These are phyloP conservation scores for Asparagopsis taxiformis DNA, from an alignment of 31 red algal species.

Conservation along the genomic window DNA sequence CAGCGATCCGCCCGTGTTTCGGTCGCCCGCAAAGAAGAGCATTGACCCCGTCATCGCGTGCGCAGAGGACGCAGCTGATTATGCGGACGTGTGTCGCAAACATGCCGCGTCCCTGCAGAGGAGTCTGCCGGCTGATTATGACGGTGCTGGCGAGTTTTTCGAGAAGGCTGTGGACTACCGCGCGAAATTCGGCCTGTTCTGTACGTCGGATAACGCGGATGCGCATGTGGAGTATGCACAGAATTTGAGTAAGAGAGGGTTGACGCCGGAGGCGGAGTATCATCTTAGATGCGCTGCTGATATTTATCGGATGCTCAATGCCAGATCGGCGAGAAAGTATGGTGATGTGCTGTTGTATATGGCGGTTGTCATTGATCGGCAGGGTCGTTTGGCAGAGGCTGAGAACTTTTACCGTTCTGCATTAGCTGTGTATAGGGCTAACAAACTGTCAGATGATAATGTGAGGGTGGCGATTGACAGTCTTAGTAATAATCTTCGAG, in stretches of 20 bases:
- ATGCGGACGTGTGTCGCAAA: constrained; percentile 58
- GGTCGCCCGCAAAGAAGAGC: constrained; percentile 20
- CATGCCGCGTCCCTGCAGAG: constrained; percentile 53
- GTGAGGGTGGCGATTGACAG: constrained; percentile 71
- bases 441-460: constrained; percentile 73
- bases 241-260: constrained; percentile 69
- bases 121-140: constrained; percentile 34
- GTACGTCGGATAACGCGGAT: constrained; percentile 62
- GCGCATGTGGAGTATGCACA: constrained; percentile 77
- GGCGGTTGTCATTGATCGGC: constrained; percentile 78
- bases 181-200: constrained; percentile 52
- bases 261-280: constrained; percentile 71
- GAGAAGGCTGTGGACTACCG: constrained; percentile 62
- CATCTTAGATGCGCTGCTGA: constrained; percentile 66
- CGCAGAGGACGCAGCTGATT: constrained; percentile 45
- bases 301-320: constrained; percentile 65
- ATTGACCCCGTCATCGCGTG: constrained; percentile 17
- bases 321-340: constrained; percentile 61
- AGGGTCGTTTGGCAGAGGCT: constrained; percentile 64
- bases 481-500: constrained; percentile 59
- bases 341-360: constrained; percentile 77
- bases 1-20: constrained; percentile 23
- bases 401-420: constrained; percentile 76
- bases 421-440: constrained; percentile 57
- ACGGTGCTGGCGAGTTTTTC: constrained; percentile 65